Evolutionary conservation across 1,139 yeast genomes (phyloP), one percentile per base, ranked within the genome.

Genomic region (Diutina neorugosa): DNA sequence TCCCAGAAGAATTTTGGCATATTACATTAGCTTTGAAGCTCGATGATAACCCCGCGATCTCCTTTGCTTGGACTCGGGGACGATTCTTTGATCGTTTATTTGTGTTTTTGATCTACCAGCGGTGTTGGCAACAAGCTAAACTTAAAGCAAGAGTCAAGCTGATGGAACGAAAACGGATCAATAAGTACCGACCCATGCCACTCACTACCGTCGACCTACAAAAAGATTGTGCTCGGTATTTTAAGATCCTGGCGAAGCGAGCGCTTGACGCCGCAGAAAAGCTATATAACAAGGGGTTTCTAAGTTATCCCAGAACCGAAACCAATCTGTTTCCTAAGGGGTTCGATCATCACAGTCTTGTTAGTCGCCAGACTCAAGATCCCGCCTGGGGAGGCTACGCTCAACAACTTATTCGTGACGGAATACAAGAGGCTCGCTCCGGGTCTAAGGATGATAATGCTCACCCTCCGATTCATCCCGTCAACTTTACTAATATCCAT

Each of bases 391-490:
- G 84, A 0, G 51, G 54, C 1, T 78, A 77, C 58, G 80, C 82
- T 0, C 51, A 54, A 3, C 55, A 63, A 9, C 60, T 78, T 12
- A 54, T 69, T 3, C 19, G 12, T 2, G 71, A 69, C 21, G 68
- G 67, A 6, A 86, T 77, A 60, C 64, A 74, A 19, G 63, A 66
- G 2, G 98, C 99, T 0, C 69, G 98, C 52, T 74, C 74, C 44
- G 99, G 99, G 1, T 74, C 72, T 20, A 84, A 87, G 61, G 89
- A 91, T 63, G 99, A 94, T 69, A 84, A 89, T 62, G 98, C 98
- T 20, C 99, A 94, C 76, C 98, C 98, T 2, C 98, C 99, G 0
- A 94, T 94, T 56, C 98, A 94, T 64, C 99, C 99, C 0, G 84
- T 93, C 16, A 74, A 77, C 46, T 74, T 65, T 57, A 74, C 70